phyloP scores from a whole-genome alignment of 345 rosid genomes.

The Citrus unshiu region DNA sequence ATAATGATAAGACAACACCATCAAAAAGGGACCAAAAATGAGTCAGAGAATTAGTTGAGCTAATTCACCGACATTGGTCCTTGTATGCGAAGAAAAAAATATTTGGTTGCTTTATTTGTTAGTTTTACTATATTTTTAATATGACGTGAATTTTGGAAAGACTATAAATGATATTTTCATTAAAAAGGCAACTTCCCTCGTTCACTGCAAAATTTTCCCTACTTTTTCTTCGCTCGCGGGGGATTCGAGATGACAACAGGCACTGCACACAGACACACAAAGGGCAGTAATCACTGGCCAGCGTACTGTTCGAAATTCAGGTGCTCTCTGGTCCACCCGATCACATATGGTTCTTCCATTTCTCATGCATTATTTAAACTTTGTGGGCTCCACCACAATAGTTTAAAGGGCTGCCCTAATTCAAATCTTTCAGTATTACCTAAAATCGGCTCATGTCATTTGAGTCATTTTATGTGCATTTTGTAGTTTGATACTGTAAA shows the following conservation, averaged over 20 bases:
- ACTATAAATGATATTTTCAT: constrained; percentile 14
- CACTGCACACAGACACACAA: constrained; percentile 15
- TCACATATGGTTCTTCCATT: constrained; percentile 21
- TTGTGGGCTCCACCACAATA: not conserved
- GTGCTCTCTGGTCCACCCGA: constrained; percentile 20
- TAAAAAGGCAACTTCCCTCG: constrained; percentile 34
- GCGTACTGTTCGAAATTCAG: constrained; percentile 25
- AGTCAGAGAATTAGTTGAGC: constrained; percentile 37
- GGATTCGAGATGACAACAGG: constrained; percentile 37
- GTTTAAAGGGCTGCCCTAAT: no score
- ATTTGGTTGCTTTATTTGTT: not conserved
- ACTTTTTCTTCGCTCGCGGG: constrained; percentile 39
- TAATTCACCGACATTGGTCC: constrained; percentile 24
- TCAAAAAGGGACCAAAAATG: constrained; percentile 10
- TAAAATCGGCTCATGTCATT: no score
- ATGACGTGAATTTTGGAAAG: constrained; percentile 7
- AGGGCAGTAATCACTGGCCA: constrained; percentile 9
- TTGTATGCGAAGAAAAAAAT: not conserved
- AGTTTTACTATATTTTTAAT: not conserved
- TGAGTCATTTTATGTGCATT: no score
- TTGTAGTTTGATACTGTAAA: no score
- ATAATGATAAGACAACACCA: not conserved
- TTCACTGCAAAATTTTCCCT: constrained; percentile 19
- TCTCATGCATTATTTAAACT: constrained; percentile 8
- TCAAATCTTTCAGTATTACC: no score